phyloP scores from a whole-genome alignment of 306 rosid species.

The Lablab purpureus region DNA sequence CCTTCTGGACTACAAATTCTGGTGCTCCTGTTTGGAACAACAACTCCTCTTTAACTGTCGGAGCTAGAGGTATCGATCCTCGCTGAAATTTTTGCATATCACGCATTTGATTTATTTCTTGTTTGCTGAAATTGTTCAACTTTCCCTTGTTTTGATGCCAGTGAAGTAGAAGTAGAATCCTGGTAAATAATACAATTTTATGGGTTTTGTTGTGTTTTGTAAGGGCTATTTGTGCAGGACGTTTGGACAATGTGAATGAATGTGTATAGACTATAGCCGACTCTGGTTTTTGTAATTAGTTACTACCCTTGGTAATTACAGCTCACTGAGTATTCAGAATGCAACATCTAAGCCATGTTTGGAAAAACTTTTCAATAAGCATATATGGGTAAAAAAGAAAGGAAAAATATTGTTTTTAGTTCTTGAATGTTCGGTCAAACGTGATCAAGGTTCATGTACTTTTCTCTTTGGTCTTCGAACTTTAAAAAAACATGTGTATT shows the following conservation, averaged over 20 bases:
- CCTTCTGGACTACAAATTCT: constrained; percentile 84
- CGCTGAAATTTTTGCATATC: not conserved
- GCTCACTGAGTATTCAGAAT: constrained; percentile 6
- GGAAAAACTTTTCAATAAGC: not conserved
- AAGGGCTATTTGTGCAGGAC: not conserved
- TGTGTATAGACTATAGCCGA: not conserved
- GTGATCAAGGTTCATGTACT: not conserved
- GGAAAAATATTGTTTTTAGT: not conserved
- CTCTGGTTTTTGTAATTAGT: constrained; percentile 1
- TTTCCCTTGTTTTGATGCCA: not conserved
- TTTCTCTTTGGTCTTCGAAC: too few species aligned
- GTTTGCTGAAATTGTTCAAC: not conserved
- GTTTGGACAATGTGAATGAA: not conserved
- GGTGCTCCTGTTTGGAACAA: constrained; percentile 96
- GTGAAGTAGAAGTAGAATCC: not conserved
- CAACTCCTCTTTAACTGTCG: constrained; percentile 72
- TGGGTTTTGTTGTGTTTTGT: not conserved
- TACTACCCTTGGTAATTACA: not conserved
- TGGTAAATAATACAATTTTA: not conserved
- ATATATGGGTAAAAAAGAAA: too few species aligned
- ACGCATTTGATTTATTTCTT: not conserved
- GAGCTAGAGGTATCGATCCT: constrained; percentile 64
- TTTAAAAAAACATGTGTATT: too few species aligned
- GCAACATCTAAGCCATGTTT: not conserved
- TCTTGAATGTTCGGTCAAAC: not conserved